phyloP scores from a whole-genome alignment of 345 rosid genomes.

The Syzygium aromaticum region DNA sequence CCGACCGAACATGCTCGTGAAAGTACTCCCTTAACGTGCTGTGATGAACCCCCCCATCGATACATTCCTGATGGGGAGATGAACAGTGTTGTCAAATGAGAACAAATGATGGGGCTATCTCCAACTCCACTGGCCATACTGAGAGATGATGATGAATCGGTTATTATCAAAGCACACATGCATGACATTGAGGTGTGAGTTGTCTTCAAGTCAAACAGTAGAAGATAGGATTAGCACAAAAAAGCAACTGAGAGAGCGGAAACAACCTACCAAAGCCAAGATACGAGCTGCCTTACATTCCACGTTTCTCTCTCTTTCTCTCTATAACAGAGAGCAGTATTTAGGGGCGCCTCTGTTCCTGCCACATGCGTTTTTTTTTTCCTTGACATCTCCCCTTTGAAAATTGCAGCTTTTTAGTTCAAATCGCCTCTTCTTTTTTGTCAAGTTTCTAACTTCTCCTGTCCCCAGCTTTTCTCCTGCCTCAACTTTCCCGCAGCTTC shows the following conservation, averaged over 20 bases:
- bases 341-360: conserved; percentile 20
- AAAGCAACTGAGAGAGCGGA: neutral
- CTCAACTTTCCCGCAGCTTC: neutral
- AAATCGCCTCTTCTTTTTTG: conserved; percentile 13
- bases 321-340: conserved; percentile 12
- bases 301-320: conserved; percentile 47
- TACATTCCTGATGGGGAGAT: neutral
- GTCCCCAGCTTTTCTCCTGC: conserved; percentile 7
- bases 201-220: neutral
- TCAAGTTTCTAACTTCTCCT: neutral
- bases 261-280: conserved; percentile 19
- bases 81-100: neutral
- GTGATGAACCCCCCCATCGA: neutral
- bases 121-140: neutral
- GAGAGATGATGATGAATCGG: neutral
- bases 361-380: conserved; percentile 1
- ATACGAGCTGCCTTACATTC: conserved; percentile 32
- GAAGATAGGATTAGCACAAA: neutral
- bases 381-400: conserved; percentile 18
- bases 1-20: neutral
- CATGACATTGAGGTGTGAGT: neutral
- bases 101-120: neutral
- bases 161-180: neutral
- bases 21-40: neutral
- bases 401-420: conserved; percentile 19